Percentiles rank a stretch among this genome's conserved stretches.
Evolutionary conservation across 176 grass and related monocot genomes (phyloP).

Genomic region (Guadua angustifolia): DNA sequence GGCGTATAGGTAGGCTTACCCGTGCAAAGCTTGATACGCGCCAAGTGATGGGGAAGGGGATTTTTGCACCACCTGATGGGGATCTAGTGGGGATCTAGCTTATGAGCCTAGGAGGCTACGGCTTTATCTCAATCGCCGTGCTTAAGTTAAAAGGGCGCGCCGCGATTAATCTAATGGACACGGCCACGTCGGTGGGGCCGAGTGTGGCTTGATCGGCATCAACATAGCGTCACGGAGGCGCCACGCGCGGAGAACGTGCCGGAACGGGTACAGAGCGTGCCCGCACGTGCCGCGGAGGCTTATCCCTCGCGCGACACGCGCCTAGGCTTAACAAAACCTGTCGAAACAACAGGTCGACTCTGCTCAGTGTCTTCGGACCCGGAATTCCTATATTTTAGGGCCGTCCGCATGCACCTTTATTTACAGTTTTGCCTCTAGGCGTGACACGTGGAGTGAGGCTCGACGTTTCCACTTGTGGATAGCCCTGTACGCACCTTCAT

Average conservation of each 20-base stretch:
- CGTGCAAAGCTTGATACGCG: neutral
- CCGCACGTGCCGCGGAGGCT: neutral
- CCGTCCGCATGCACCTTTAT: too few species aligned
- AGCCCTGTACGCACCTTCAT: too few species aligned
- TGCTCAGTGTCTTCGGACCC: too few species aligned
- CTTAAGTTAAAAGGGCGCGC: neutral
- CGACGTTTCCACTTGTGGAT: too few species aligned
- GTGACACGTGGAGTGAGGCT: too few species aligned
- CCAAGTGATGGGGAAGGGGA: neutral
- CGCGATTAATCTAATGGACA: neutral
- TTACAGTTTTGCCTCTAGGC: too few species aligned
- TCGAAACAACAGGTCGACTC: too few species aligned
- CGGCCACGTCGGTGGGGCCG: neutral
- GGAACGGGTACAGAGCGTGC: slow-evolving; percentile 21
- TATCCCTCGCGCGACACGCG: neutral
- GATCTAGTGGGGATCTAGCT: neutral
- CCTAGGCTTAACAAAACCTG: too few species aligned
- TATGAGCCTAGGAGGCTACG: neutral
- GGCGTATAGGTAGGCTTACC: neutral
- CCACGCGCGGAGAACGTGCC: slow-evolving; percentile 19
- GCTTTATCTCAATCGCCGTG: slow-evolving; percentile 4
- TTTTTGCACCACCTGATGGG: neutral
- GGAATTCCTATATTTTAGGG: too few species aligned
- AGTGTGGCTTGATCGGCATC: neutral
- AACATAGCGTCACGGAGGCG: slow-evolving; percentile 11